Conservation (phyloP, 2,329 filamentous ascomycete genomes). For the Claviceps sp. region DNA sequence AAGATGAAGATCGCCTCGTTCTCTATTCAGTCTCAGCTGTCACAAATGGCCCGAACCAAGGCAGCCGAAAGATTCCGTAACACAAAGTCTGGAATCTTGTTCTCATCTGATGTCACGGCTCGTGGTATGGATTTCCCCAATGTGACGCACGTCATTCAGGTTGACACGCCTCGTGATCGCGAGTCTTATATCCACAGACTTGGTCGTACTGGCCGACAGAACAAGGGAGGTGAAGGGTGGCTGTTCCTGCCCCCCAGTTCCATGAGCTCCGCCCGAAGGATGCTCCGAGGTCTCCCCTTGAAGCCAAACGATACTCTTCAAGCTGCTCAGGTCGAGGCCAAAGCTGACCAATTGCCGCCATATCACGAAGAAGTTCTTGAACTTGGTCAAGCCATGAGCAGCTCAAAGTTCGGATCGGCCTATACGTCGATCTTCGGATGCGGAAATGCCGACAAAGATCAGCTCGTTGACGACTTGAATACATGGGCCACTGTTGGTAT, state of each 20-base stretch:
- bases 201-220: constrained; percentile 63
- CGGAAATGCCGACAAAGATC: constrained; percentile 24
- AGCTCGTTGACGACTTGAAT: constrained; percentile 37
- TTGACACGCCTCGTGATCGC: constrained; percentile 49
- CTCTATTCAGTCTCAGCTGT: constrained; percentile 69
- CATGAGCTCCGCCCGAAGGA: constrained; percentile 28
- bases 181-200: constrained; percentile 68
- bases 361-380: constrained; percentile 30
- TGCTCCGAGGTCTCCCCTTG: constrained; percentile 48
- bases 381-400: constrained; percentile 29
- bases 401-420: constrained; percentile 19
- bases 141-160: constrained; percentile 67
- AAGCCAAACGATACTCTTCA: constrained; percentile 38
- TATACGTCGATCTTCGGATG: constrained; percentile 48
- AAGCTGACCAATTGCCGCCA: constrained; percentile 32
- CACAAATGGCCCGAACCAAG: constrained; percentile 54
- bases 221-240: constrained; percentile 60
- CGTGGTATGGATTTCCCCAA: constrained; percentile 74
- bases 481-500: constrained; percentile 36
- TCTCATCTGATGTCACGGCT: constrained; percentile 70
- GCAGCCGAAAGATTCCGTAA: constrained; percentile 60
- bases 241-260: constrained; percentile 48
- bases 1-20: constrained; percentile 23
- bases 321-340: constrained; percentile 35
- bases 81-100: constrained; percentile 48